phyloP scores from a whole-genome alignment of 441 rosid species.

The Populus tomentosa region DNA sequence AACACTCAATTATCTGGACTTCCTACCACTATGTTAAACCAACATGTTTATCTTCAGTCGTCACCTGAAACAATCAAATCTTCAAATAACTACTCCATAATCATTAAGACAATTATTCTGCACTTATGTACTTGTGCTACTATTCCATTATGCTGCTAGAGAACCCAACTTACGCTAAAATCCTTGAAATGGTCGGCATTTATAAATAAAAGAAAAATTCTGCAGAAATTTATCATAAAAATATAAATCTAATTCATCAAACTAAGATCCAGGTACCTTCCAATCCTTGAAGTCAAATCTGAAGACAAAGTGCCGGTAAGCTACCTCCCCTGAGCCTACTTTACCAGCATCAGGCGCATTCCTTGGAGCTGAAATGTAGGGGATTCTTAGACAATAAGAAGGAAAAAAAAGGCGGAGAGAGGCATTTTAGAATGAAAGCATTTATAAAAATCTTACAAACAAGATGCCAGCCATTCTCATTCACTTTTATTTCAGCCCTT shows the following conservation, averaged over 20 bases:
- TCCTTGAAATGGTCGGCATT: neutral
- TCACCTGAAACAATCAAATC: neutral
- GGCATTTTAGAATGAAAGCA: neutral
- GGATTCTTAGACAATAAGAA: neutral
- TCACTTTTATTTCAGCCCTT: slow-evolving; percentile 50
- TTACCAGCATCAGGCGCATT: slow-evolving; percentile 50
- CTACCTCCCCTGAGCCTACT: slow-evolving; percentile 43
- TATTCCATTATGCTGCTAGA: neutral
- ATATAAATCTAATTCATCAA: neutral
- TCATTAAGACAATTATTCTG: neutral
- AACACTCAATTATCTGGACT: neutral
- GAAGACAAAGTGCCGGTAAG: slow-evolving; percentile 59
- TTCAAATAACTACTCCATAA: neutral
- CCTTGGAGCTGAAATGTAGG: slow-evolving; percentile 39
- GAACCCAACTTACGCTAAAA: neutral
- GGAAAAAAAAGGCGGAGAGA: neutral
- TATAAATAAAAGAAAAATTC: no score
- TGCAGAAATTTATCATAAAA: neutral
- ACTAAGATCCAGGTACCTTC: slow-evolving; percentile 37
- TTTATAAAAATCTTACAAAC: slow-evolving; percentile 42
- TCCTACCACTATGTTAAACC: neutral
- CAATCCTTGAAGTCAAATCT: slow-evolving; percentile 67
- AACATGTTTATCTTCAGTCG: neutral
- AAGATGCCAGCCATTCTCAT: slow-evolving; percentile 53
- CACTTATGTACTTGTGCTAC: neutral